These are phyloP conservation scores for Clitoria ternatea DNA, from an alignment of 306 rosid species.

Conservation along the genomic window DNA sequence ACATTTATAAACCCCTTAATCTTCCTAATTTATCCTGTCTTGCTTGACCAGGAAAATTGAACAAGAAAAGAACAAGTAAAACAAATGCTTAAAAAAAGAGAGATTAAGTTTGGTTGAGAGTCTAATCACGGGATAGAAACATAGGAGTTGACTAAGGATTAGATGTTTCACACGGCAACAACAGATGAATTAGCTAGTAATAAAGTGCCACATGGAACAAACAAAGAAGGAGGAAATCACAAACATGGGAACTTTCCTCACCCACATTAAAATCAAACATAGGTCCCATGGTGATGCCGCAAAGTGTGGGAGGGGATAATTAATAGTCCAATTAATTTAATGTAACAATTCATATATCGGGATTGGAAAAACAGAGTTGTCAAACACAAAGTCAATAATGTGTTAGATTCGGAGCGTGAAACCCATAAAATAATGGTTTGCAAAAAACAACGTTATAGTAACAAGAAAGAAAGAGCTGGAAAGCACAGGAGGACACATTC, in stretches of 20 bases:
- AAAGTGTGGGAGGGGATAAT: conserved; percentile 36
- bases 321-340: conserved; percentile 14
- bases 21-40: conserved; percentile 4
- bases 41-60: conserved; percentile 30
- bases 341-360: conserved; percentile 18
- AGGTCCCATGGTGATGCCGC: conserved; percentile 40
- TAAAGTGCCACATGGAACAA: conserved; percentile 26
- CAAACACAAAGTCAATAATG: conserved; percentile 42
- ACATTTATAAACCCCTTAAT: not conserved
- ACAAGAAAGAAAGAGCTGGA: conserved; percentile 13
- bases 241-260: conserved; percentile 5
- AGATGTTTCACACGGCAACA: conserved; percentile 37
- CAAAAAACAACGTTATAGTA: not conserved
- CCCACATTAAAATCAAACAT: conserved; percentile 1
- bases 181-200: conserved; percentile 14
- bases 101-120: conserved; percentile 23
- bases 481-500: conserved; percentile 38
- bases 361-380: conserved; percentile 43
- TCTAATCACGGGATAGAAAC: conserved; percentile 37
- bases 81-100: not conserved
- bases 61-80: not conserved
- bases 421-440: conserved; percentile 9
- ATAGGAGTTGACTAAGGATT: conserved; percentile 41
- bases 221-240: not conserved
- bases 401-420: conserved; percentile 27